phyloP scores from a whole-genome alignment of 371 early-diverging fungal species.

The Haplosporangium sp. region DNA sequence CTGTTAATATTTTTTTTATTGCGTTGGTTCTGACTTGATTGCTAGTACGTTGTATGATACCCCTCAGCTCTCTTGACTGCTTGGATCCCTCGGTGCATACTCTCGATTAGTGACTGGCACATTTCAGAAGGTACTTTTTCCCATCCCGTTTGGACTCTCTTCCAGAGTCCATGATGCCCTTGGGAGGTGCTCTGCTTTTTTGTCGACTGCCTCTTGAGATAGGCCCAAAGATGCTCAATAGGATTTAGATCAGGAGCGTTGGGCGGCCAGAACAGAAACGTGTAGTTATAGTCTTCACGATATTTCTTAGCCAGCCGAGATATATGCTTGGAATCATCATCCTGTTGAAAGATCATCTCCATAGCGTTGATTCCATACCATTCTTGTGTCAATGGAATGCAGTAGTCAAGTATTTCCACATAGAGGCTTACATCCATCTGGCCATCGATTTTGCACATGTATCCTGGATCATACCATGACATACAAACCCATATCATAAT shows the following conservation, averaged over 20 bases:
- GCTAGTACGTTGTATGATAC: too few species aligned
- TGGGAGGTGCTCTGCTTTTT: too few species aligned
- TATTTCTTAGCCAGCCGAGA: conserved; percentile 17
- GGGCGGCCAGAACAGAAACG: neutral
- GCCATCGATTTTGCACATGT: neutral
- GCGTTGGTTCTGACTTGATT: too few species aligned
- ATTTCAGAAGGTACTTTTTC: too few species aligned
- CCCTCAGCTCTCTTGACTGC: too few species aligned
- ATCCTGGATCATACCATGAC: conserved; percentile 2
- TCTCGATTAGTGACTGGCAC: too few species aligned
- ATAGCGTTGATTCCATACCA: neutral
- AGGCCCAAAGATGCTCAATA: too few species aligned
- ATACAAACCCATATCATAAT: neutral
- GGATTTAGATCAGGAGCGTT: conserved; percentile 36
- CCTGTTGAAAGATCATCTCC: conserved; percentile 39
- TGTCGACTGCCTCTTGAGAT: too few species aligned
- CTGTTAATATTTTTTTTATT: too few species aligned
- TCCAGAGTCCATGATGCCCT: too few species aligned
- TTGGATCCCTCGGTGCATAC: too few species aligned
- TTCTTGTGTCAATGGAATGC: neutral
- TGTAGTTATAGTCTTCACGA: conserved; percentile 12
- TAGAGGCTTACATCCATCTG: neutral
- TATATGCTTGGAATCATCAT: conserved; percentile 40
- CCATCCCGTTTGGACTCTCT: too few species aligned
- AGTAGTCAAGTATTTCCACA: neutral